phyloP scores from a whole-genome alignment of 148 eudicot species.

The Heliosperma pusillum region DNA sequence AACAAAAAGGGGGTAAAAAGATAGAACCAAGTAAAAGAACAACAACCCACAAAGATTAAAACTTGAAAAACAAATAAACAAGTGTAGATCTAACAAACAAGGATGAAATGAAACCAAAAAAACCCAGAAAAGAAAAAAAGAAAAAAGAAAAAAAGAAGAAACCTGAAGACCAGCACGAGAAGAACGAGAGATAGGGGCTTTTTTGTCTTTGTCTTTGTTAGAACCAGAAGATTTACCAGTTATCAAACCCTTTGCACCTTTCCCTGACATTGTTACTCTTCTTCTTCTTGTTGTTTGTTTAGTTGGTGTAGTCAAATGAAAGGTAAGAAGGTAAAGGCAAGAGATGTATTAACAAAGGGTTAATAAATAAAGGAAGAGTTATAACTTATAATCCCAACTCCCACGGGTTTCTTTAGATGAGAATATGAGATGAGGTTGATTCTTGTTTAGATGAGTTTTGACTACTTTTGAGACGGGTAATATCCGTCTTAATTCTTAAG shows the following conservation, averaged over 20 bases:
- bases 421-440: too few relatives aligned
- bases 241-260: slow-evolving; percentile 71
- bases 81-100: slow-evolving; percentile 26
- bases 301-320: background rate
- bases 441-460: too few relatives aligned
- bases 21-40: background rate
- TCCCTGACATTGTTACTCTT: slow-evolving; percentile 54
- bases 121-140: background rate
- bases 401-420: too few relatives aligned
- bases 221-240: slow-evolving; percentile 40
- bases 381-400: too few relatives aligned
- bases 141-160: background rate
- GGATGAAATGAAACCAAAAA: background rate
- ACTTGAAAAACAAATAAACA: background rate
- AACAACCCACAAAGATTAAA: slow-evolving; percentile 2
- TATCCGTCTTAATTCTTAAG: too few relatives aligned
- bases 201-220: slow-evolving; percentile 58
- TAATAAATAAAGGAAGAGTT: background rate
- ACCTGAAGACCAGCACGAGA: slow-evolving; percentile 89
- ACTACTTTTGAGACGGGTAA: too few relatives aligned
- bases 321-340: background rate
- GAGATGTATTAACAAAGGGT: background rate
- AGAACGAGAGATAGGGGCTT: slow-evolving; percentile 62
- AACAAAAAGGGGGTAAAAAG: background rate
- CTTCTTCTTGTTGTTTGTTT: background rate